These are phyloP conservation scores for Fusarium sp. DNA, from an alignment of 2,329 filamentous ascomycete species.

Conservation along the genomic window DNA sequence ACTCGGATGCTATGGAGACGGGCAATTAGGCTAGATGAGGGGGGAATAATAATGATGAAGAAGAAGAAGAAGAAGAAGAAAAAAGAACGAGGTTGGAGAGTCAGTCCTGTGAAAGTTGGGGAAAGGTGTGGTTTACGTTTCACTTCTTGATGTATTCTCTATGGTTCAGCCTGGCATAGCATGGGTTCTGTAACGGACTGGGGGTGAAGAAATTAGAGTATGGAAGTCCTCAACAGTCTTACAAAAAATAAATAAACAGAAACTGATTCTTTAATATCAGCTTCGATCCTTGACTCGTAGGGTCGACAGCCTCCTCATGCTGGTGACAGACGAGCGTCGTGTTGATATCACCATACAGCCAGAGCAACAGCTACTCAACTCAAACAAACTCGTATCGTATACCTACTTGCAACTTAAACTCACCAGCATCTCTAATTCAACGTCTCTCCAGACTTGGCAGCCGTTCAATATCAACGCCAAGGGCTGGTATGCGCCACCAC, in stretches of 20 bases:
- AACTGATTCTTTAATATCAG: not conserved
- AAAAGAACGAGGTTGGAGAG: not conserved
- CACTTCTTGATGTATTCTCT: slow-evolving; percentile 23
- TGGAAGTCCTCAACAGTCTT: not conserved
- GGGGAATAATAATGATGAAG: too few species aligned
- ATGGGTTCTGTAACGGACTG: not conserved
- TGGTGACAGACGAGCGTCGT: not conserved
- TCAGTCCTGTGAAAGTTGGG: slow-evolving; percentile 1
- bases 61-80: too few species aligned
- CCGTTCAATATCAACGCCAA: slow-evolving; percentile 5
- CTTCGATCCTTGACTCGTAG: not conserved
- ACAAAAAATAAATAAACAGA: slow-evolving; percentile 1
- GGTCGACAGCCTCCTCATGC: not conserved
- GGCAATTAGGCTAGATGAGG: not conserved
- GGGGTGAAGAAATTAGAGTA: slow-evolving; percentile 1
- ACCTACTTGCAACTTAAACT: not conserved
- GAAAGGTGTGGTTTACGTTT: slow-evolving; percentile 12
- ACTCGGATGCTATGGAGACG: slow-evolving; percentile 13
- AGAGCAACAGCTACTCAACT: not conserved
- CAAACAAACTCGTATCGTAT: not conserved
- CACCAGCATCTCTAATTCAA: not conserved
- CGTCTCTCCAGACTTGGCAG: not conserved
- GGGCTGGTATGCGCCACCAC: slow-evolving; percentile 1
- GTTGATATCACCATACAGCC: not conserved
- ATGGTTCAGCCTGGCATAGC: slow-evolving; percentile 10